Base-by-base conservation (phyloP, 2,329 filamentous ascomycete genomes). In the Fusarium fracticaudum region DNA sequence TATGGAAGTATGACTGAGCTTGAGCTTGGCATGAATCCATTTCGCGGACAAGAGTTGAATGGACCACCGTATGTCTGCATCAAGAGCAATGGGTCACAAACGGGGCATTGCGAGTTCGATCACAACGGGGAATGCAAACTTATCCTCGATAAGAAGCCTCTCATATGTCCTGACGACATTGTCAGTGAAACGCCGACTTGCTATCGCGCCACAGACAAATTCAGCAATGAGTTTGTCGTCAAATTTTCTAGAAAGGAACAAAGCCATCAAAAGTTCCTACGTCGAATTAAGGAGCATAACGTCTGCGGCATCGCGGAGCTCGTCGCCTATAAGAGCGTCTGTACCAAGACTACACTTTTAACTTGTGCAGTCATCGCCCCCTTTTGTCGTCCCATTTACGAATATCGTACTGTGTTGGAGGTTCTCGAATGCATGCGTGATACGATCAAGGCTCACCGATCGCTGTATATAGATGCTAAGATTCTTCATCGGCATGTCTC, bases 401-500 rank as follows among this genome's bases (percentile, higher is more conserved):
- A 72, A 33, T 85, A 81, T 63, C 4, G 37, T 15, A 76, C 77
- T 5, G 64, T 78, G 14, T 43, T 20, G 43, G 81, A 85, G 66
- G 71, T 86, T 15, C 76, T 86, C 4, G 69, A 78, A 50, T 78
- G 76, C 2, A 66, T 81, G 24, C 77, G 78, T 10, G 82, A 85
- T 61, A 79, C 79, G 20, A 79, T 85, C 58, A 81, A 71, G n/a
- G 82, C 76, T n/a, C 79, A 85, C 60, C 76, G 66, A n/a, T 82
- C 79, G 22, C 73, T 85, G 0, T 80, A 81, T 37, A 18, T 75
- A 2, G 62, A 80, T 10, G 78, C 79, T 17, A 76, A 77, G 11
- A 82, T 84, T 59, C 78, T 85, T 14, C 79, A 85, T 65, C 74
- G 74, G 38, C 80, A 84, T 43, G 80, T 85, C 20, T 85, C 80